Conservation (phyloP, 2,329 filamentous ascomycete genomes). For the Cordyceps cicadae region DNA sequence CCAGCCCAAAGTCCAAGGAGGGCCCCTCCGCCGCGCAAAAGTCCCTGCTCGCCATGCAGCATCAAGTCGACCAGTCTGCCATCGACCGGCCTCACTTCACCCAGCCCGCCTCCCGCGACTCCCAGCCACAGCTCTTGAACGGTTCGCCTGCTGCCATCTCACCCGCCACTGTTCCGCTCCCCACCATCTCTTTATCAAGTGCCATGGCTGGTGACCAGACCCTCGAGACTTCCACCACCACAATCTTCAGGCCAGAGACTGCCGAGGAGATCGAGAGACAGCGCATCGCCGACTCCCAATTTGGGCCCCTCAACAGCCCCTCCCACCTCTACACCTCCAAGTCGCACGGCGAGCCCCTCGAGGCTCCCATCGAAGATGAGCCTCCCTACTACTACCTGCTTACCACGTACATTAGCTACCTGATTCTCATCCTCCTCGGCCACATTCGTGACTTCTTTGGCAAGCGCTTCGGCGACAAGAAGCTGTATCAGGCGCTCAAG, state of each 20-base stretch:
- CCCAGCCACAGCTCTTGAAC: slow-evolving; percentile 18
- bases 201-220: slow-evolving; percentile 66
- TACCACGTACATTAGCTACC: slow-evolving; percentile 96
- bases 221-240: slow-evolving; percentile 65
- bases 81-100: not conserved
- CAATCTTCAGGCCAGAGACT: slow-evolving; percentile 78
- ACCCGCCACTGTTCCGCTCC: slow-evolving; percentile 67
- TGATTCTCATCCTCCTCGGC: slow-evolving; percentile 89
- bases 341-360: slow-evolving; percentile 72
- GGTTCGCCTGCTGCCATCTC: slow-evolving; percentile 56
- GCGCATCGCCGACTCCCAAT: slow-evolving; percentile 77
- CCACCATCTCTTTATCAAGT: slow-evolving; percentile 85
- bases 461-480: slow-evolving; percentile 82
- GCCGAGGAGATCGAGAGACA: slow-evolving; percentile 72
- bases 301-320: slow-evolving; percentile 72
- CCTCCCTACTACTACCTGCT: slow-evolving; percentile 94
- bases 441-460: slow-evolving; percentile 97
- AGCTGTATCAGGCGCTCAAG: slow-evolving; percentile 73
- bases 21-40: slow-evolving; percentile 53
- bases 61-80: slow-evolving; percentile 23
- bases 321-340: slow-evolving; percentile 84
- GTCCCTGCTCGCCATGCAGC: slow-evolving; percentile 59
- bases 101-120: not conserved
- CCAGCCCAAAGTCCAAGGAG: slow-evolving; percentile 67
- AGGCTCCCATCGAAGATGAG: slow-evolving; percentile 83